Conservation (phyloP, 2,329 filamentous ascomycete species). For the Ophiostoma sp. region DNA sequence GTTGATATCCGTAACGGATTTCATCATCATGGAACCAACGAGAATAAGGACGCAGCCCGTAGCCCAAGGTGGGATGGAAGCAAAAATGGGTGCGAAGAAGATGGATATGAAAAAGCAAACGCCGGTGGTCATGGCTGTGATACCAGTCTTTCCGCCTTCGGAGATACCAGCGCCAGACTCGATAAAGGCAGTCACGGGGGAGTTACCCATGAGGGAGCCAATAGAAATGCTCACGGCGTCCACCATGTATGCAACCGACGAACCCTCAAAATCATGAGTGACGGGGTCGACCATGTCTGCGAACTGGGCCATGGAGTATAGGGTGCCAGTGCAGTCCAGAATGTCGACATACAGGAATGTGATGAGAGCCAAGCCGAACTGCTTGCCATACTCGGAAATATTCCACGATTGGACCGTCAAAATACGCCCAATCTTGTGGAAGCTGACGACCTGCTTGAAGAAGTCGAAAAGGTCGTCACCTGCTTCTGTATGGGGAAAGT, state of each 20-base stretch:
- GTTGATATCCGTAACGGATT: conserved; percentile 68
- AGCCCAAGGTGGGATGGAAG: conserved; percentile 72
- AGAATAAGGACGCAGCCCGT: conserved; percentile 69
- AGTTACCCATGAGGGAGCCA: conserved; percentile 62
- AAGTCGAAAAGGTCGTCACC: conserved; percentile 63
- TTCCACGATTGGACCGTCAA: conserved; percentile 64
- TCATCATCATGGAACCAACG: conserved; percentile 73
- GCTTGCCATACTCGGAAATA: conserved; percentile 49
- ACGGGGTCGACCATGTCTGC: conserved; percentile 52
- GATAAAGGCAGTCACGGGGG: conserved; percentile 69
- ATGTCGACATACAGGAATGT: conserved; percentile 78
- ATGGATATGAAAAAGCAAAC: conserved; percentile 65
- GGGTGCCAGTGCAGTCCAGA: conserved; percentile 69
- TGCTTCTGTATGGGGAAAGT: conserved; percentile 62
- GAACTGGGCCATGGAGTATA: conserved; percentile 76
- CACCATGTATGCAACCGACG: conserved; percentile 70
- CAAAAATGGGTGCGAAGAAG: conserved; percentile 72
- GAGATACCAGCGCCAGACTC: conserved; percentile 72
- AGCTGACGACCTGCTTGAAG: conserved; percentile 68
- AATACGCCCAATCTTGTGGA: conserved; percentile 62
- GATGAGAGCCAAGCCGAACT: conserved; percentile 66
- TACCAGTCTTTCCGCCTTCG: conserved; percentile 66
- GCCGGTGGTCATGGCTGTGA: conserved; percentile 65
- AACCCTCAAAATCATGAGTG: conserved; percentile 71
- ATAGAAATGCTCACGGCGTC: conserved; percentile 68